phyloP scores from a whole-genome alignment of 2,329 filamentous ascomycete genomes.

The Xylariaceae sp. region DNA sequence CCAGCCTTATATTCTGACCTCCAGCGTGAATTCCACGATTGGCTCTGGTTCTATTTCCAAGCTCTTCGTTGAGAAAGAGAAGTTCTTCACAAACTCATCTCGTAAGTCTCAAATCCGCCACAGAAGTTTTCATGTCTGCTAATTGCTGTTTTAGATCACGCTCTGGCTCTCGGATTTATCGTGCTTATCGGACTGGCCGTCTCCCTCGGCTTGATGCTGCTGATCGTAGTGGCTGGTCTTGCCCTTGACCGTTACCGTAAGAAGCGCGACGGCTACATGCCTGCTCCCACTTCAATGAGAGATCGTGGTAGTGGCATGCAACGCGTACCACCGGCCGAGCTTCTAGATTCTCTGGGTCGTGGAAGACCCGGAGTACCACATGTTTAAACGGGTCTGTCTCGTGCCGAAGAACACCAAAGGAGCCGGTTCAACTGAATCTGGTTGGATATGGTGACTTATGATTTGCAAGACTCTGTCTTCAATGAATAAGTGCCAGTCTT shows the following conservation, averaged over 20 bases:
- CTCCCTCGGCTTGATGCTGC: slow-evolving; percentile 68
- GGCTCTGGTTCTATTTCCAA: slow-evolving; percentile 65
- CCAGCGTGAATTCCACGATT: slow-evolving; percentile 55
- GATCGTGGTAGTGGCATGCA: slow-evolving; percentile 55
- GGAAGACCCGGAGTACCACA: slow-evolving; percentile 46
- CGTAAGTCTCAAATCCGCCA: slow-evolving; percentile 43
- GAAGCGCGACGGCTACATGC: slow-evolving; percentile 72
- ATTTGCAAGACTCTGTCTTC: slow-evolving; percentile 6
- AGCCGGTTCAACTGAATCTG: slow-evolving; percentile 4
- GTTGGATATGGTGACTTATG: slow-evolving; percentile 18
- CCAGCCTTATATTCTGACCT: slow-evolving; percentile 75
- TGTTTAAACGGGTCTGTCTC: slow-evolving; percentile 36
- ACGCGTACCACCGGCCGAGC: slow-evolving; percentile 56
- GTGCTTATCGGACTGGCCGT: slow-evolving; percentile 78
- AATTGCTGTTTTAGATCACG: slow-evolving; percentile 38
- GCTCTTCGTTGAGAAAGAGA: slow-evolving; percentile 76
- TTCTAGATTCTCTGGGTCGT: slow-evolving; percentile 50
- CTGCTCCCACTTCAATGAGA: slow-evolving; percentile 64
- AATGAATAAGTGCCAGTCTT: slow-evolving; percentile 8
- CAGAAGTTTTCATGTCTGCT: slow-evolving; percentile 2
- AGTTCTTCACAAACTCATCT: slow-evolving; percentile 62
- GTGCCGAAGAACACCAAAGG: slow-evolving; percentile 3
- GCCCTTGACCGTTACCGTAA: slow-evolving; percentile 70
- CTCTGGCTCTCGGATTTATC: slow-evolving; percentile 68
- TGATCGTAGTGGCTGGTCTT: slow-evolving; percentile 71